These are phyloP conservation scores for Pichia sorboxylosa DNA, from an alignment of 1,139 yeast species.

Conservation along the genomic window DNA sequence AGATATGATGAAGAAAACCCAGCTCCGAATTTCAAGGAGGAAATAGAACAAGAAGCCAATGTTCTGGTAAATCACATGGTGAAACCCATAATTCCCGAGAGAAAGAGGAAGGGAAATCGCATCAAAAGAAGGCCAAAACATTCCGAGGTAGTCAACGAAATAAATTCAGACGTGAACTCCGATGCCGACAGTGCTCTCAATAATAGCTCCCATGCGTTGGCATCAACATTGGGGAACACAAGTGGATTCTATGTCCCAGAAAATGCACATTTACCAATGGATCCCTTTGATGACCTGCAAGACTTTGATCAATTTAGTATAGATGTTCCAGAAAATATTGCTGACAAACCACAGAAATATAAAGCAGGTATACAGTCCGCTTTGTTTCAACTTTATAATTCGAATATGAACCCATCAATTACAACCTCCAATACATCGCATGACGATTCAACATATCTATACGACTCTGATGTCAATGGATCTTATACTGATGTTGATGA, in stretches of 20 bases:
- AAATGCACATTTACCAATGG: conserved; percentile 8
- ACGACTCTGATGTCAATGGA: conserved; percentile 5
- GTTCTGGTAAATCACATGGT: conserved; percentile 13
- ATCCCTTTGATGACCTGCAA: conserved; percentile 21
- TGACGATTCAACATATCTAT: conserved; percentile 2
- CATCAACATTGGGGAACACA: not conserved
- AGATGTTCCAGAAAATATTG: conserved; percentile 15
- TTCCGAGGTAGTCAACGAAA: not conserved
- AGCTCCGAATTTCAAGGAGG: conserved; percentile 9
- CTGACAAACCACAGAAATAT: conserved; percentile 42
- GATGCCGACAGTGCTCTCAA: not conserved
- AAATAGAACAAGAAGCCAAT: conserved; percentile 16
- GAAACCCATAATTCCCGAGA: conserved; percentile 5
- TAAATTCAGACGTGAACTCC: not conserved
- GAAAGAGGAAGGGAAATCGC: not conserved
- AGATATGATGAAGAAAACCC: conserved; percentile 9
- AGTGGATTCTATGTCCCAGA: conserved; percentile 9
- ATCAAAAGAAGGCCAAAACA: not conserved
- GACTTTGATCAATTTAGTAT: conserved; percentile 16
- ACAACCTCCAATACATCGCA: conserved; percentile 2
- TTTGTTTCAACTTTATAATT: conserved; percentile 47
- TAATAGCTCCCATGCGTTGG: conserved; percentile 1
- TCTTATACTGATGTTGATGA: conserved; percentile 7
- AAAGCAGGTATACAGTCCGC: conserved; percentile 80
- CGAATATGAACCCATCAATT: conserved; percentile 4